phyloP scores from a whole-genome alignment of 371 early-diverging fungal genomes.

The Syncephalastrum sp. region DNA sequence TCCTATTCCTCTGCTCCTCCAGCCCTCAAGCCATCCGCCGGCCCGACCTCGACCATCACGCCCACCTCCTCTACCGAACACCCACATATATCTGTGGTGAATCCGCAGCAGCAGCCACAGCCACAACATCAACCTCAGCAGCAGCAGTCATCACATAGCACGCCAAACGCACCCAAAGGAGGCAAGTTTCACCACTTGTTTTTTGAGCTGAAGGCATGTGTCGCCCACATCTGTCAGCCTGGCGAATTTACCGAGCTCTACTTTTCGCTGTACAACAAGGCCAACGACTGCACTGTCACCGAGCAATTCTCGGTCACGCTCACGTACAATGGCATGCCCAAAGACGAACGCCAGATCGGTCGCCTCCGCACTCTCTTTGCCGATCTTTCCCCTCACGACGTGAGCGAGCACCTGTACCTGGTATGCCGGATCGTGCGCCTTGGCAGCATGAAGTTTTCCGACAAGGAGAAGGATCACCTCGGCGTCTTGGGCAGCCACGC shows the following conservation, averaged over 20 bases:
- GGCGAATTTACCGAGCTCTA: conserved; percentile 65
- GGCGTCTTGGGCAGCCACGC: conserved; percentile 27
- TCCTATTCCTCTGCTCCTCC: conserved; percentile 7
- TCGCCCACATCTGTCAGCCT: conserved; percentile 64
- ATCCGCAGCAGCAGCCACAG: conserved; percentile 1
- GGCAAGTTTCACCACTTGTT: conserved; percentile 54
- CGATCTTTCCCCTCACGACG: conserved; percentile 54
- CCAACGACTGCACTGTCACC: conserved; percentile 51
- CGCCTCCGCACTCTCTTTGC: conserved; percentile 57
- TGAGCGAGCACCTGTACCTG: conserved; percentile 54
- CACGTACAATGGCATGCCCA: conserved; percentile 60
- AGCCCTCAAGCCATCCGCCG: conserved; percentile 7
- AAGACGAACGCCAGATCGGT: conserved; percentile 51
- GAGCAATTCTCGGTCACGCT: conserved; percentile 64
- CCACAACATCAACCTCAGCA: conserved; percentile 6
- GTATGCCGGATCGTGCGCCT: conserved; percentile 65
- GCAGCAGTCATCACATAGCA: conserved; percentile 5
- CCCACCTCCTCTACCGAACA: background rate
- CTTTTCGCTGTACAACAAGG: conserved; percentile 62
- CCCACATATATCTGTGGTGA: background rate
- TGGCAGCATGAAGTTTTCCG: conserved; percentile 60
- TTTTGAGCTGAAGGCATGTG: conserved; percentile 64
- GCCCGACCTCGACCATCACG: background rate
- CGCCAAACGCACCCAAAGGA: conserved; percentile 19
- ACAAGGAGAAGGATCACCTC: conserved; percentile 47